Evolutionary conservation across 2,329 filamentous ascomycete species (phyloP).

Genomic region (Camptophora hylomeconis): DNA sequence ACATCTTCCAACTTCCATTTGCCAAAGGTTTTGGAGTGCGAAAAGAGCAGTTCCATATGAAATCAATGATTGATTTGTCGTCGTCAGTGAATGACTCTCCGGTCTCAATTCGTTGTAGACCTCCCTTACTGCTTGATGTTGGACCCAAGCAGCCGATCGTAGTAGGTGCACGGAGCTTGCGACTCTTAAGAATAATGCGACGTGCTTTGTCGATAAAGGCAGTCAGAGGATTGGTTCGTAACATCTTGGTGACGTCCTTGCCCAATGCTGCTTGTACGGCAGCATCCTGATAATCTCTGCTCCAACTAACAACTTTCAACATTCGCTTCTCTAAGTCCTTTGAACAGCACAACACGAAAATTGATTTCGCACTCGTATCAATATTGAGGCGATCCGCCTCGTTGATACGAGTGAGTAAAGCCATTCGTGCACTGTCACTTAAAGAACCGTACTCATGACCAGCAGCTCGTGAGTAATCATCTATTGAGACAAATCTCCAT

Average conservation of each 20-base stretch:
- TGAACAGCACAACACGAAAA: constrained; percentile 24
- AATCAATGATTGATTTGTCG: constrained; percentile 40
- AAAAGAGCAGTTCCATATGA: constrained; percentile 29
- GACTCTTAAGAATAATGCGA: constrained; percentile 28
- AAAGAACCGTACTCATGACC: neutral
- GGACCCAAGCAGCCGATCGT: constrained; percentile 29
- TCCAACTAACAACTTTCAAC: constrained; percentile 38
- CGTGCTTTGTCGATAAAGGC: constrained; percentile 32
- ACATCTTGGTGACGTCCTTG: constrained; percentile 14
- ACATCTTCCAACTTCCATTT: constrained; percentile 18
- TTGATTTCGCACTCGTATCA: constrained; percentile 22
- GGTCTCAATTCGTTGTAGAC: constrained; percentile 9
- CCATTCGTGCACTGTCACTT: constrained; percentile 1
- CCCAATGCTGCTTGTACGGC: constrained; percentile 24
- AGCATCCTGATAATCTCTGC: constrained; percentile 42
- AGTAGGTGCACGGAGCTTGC: constrained; percentile 29
- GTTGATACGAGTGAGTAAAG: no score
- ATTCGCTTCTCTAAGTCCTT: constrained; percentile 35
- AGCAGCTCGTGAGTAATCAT: constrained; percentile 11
- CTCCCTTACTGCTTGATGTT: constrained; percentile 19
- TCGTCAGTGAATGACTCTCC: constrained; percentile 32
- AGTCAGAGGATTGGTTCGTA: constrained; percentile 26
- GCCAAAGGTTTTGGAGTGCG: constrained; percentile 28
- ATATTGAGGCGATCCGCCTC: constrained; percentile 8
- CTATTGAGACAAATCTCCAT: constrained; percentile 20